A percentile compares a stretch with the other conserved stretches of the same genome.
Conservation (phyloP, 179 eudicot species). For the Drosera spatulata region DNA sequence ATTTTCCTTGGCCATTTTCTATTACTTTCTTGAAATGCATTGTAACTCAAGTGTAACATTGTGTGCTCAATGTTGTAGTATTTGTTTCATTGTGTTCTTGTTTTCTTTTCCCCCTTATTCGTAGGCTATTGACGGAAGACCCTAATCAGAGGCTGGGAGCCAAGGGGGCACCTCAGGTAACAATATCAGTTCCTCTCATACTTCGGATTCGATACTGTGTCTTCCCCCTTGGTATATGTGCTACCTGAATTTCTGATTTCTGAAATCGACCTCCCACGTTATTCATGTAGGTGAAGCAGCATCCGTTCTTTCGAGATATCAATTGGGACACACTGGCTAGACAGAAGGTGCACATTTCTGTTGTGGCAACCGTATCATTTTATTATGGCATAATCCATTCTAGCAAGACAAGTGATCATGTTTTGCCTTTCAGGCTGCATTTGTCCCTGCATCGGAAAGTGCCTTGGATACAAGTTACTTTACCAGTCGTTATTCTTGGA, state of each 20-base stretch:
- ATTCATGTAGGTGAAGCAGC: slow-evolving; percentile 73
- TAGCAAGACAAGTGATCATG: slow-evolving; percentile 4
- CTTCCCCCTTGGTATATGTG: background rate
- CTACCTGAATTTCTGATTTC: background rate
- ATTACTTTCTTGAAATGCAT: too few species aligned
- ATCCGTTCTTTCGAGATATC: slow-evolving; percentile 84
- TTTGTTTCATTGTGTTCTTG: too few species aligned
- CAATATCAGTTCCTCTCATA: slow-evolving; percentile 2
- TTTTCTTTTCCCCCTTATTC: background rate
- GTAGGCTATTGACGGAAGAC: slow-evolving; percentile 87
- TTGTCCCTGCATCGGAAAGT: slow-evolving; percentile 90
- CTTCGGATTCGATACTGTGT: background rate
- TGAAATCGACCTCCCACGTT: background rate
- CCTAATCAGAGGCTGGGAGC: slow-evolving; percentile 97
- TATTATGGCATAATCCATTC: background rate
- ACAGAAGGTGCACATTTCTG: slow-evolving; percentile 54
- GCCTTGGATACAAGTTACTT: slow-evolving; percentile 93
- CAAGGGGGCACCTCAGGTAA: slow-evolving; percentile 90
- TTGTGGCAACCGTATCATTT: background rate
- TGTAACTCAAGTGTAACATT: too few species aligned
- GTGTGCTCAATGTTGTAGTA: too few species aligned
- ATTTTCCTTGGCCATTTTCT: too few species aligned
- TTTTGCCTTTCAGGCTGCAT: slow-evolving; percentile 67
- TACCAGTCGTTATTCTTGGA: slow-evolving; percentile 89
- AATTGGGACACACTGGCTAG: slow-evolving; percentile 99